Evolutionary conservation across 1,284 basidiomycete genomes (phyloP).

Genomic region (Athelia psychrophila): DNA sequence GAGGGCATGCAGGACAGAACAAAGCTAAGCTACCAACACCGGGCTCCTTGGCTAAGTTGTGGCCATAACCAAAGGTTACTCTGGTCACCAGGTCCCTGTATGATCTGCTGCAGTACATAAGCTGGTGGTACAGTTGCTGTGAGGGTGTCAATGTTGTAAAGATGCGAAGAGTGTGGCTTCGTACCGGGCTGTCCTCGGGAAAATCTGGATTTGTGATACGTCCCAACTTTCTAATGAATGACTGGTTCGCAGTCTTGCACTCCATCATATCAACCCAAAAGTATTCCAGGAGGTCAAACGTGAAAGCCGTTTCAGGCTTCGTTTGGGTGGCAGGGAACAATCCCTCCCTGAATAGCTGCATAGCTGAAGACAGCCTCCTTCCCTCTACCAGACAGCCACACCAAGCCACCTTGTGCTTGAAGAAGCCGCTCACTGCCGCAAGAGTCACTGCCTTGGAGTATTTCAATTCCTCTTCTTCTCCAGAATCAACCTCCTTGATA

Average conservation of each 20-base stretch:
- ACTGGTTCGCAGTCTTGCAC: not conserved
- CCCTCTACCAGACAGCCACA: not conserved
- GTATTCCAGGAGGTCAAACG: not conserved
- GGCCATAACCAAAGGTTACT: not conserved
- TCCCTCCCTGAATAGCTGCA: not conserved
- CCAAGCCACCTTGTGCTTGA: constrained; percentile 4
- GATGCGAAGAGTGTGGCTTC: not conserved
- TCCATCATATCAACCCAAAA: not conserved
- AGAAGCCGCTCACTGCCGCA: constrained; percentile 2
- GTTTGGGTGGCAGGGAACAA: not conserved
- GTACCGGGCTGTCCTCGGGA: not conserved
- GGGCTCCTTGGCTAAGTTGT: not conserved
- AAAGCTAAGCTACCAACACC: constrained; percentile 6
- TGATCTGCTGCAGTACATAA: constrained; percentile 5
- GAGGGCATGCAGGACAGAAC: constrained; percentile 13
- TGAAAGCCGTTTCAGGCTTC: not conserved
- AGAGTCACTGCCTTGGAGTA: not conserved
- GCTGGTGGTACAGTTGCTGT: constrained; percentile 6
- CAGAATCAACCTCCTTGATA: no score
- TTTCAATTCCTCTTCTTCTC: no score
- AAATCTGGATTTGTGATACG: not conserved
- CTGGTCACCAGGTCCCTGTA: constrained; percentile 5
- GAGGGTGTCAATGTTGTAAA: no score
- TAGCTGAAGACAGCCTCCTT: not conserved
- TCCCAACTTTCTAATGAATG: not conserved